Evolutionary conservation across 495 filamentous ascomycete genomes (phyloP), one percentile per base, ranked within the genome.

Genomic region (Hypoxylon crocopeplum): DNA sequence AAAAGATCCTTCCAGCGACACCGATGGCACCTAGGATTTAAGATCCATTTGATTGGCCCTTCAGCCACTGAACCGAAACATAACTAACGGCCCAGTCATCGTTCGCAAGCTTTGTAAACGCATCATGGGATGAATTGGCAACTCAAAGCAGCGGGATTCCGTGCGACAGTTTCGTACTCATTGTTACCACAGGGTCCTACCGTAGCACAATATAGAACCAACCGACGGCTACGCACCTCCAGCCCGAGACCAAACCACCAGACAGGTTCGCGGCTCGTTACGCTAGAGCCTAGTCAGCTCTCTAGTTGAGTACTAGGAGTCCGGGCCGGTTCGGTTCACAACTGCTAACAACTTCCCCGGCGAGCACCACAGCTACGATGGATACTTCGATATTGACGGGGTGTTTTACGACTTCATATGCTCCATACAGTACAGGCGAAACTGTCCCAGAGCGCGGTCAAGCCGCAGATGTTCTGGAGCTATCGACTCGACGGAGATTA

Each of bases 401-500:
- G 38, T 17, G 29, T 40, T 53, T 57, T 48, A 12, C 36, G 37
- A 49, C 41, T 58, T 34, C 22, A 42, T 34, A 27, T 37, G 53
- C 48, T 54, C 60, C 60, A 47, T 64, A 64, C 60, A 64, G 60
- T 64, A 58, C 16, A 45, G 27, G 21, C 13, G 32, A 34, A 30
- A 64, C 60, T 64, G 60, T 64, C 48, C 54, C 20, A 54, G 30
- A 22, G 11, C 42, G 52, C 32, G 50, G 53, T 64, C 60, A 64
- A 64, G 60, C 60, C 60, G 60, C 60, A 75, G 73, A 73, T 52
- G 72, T 53, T 72, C 63, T 61, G 54, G 58, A 66, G 51, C 57
- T 66, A 57, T 57, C 37, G 52, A 58, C 47, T 55, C 38, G 32
- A 42, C 62, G 59, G 62, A 69, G 58, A 69, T 68, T 73, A 71